Evolutionary conservation across 306 rosid species (phyloP).

Genomic region (Boehmeria nivea): DNA sequence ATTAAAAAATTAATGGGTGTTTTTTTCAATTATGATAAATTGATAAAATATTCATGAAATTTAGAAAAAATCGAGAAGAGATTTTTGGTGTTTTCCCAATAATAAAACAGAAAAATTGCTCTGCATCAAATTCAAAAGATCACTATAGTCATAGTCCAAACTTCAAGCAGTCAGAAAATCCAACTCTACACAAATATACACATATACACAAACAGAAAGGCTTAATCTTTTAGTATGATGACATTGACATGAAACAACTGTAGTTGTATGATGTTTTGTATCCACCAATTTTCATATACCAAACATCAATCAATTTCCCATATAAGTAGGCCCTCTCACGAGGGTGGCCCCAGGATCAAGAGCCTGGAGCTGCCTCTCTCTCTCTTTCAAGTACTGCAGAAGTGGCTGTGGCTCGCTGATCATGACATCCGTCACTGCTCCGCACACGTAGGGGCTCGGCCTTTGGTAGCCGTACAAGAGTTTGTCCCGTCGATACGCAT

Average conservation of each 20-base stretch:
- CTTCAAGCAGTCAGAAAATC: constrained; percentile 16
- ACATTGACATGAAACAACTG: neutral
- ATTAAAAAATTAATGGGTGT: too few species aligned
- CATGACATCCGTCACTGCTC: constrained; percentile 45
- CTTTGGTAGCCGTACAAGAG: constrained; percentile 50
- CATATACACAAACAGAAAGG: constrained; percentile 10
- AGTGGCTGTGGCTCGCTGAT: constrained; percentile 66
- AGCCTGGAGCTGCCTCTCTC: constrained; percentile 61
- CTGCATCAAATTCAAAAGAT: too few species aligned
- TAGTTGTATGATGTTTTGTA: neutral
- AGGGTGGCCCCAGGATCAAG: constrained; percentile 32
- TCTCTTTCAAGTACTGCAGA: constrained; percentile 65
- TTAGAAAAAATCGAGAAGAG: too few species aligned
- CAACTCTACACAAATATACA: constrained; percentile 19
- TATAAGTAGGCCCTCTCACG: constrained; percentile 47
- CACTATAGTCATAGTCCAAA: too few species aligned
- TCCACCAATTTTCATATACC: neutral
- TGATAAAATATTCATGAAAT: too few species aligned
- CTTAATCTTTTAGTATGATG: neutral
- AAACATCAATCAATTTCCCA: constrained; percentile 53
- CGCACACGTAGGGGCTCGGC: constrained; percentile 52
- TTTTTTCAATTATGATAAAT: too few species aligned
- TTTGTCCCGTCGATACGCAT: constrained; percentile 37
- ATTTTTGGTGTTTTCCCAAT: too few species aligned
- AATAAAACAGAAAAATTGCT: too few species aligned